Evolutionary conservation across 441 rosid genomes (phyloP).

Genomic region (Erodium trifolium): DNA sequence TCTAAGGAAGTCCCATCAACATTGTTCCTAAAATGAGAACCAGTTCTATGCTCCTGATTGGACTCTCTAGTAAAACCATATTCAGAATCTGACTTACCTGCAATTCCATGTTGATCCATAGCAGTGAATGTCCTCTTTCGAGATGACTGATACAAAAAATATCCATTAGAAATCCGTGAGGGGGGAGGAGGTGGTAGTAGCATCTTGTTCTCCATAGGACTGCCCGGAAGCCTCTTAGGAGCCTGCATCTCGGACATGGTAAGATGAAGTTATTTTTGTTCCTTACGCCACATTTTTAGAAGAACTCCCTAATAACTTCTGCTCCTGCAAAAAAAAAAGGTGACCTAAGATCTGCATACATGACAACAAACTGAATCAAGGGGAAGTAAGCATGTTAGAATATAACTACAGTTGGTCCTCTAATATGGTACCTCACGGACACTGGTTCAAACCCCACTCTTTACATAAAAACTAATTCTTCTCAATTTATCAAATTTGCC

Average conservation of each 20-base stretch:
- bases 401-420: too few relatives aligned
- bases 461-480: too few relatives aligned
- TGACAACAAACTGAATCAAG: slow-evolving; percentile 6
- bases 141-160: slow-evolving; percentile 2
- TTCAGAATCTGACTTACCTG: background rate
- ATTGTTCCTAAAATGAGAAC: background rate
- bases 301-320: background rate
- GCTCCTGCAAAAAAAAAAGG: background rate
- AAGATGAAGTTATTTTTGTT: slow-evolving; percentile 6
- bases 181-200: slow-evolving; percentile 3
- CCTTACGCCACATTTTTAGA: background rate
- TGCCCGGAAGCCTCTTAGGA: background rate
- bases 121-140: slow-evolving; percentile 3
- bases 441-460: too few relatives aligned
- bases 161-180: background rate
- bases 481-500: too few relatives aligned
- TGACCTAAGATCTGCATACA: slow-evolving; percentile 6
- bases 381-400: background rate
- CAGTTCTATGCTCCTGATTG: background rate
- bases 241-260: background rate
- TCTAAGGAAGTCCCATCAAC: background rate
- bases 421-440: too few relatives aligned
- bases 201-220: background rate
- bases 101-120: background rate
- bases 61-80: slow-evolving; percentile 7